phyloP scores from a whole-genome alignment of 179 eudicot genomes.

The Silene coronaria region DNA sequence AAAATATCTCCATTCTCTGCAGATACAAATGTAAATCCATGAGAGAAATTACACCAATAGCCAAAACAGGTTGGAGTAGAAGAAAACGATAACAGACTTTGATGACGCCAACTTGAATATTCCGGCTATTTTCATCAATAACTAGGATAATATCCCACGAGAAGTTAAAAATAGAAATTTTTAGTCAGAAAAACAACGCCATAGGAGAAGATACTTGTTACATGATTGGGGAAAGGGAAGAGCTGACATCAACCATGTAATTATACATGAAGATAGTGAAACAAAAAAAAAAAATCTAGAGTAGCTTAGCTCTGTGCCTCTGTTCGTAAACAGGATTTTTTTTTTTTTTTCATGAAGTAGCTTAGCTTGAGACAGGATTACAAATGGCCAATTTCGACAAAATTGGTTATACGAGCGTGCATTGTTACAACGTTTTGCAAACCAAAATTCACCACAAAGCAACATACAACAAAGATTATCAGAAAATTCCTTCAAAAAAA shows the following conservation, averaged over 20 bases:
- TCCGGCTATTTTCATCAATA: background rate
- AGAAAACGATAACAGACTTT: background rate
- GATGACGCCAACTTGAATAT: background rate
- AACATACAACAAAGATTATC: background rate
- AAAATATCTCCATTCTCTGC: conserved; percentile 78
- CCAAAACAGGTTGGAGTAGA: background rate
- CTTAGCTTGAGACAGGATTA: background rate
- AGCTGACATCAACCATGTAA: background rate
- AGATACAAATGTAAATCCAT: conserved; percentile 15
- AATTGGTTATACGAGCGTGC: background rate
- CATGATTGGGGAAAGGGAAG: background rate
- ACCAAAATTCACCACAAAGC: background rate
- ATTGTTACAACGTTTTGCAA: background rate
- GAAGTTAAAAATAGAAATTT: background rate
- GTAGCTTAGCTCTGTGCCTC: background rate
- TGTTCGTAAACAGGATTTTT: background rate
- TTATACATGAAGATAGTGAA: background rate
- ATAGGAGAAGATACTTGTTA: background rate
- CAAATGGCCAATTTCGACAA: background rate
- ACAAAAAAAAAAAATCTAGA: background rate
- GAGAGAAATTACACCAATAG: background rate
- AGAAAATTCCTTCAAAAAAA: too few species aligned
- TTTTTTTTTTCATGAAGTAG: too few species aligned
- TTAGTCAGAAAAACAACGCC: background rate
- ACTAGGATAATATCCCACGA: background rate